phyloP scores from a whole-genome alignment of 495 filamentous ascomycete species.

The Sabuloglossum arenarium region DNA sequence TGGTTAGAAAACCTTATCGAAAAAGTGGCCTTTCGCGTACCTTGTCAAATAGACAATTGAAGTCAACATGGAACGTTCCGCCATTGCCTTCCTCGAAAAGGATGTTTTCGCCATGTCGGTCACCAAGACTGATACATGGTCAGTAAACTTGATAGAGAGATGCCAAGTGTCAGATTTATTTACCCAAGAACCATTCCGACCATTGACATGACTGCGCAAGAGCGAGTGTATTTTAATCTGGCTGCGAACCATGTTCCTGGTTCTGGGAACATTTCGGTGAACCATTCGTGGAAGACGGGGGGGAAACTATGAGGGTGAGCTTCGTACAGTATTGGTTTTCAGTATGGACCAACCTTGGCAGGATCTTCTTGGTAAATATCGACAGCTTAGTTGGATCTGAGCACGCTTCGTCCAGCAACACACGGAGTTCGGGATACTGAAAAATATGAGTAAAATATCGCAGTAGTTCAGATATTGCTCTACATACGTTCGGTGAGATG shows the following conservation, averaged over 20 bases:
- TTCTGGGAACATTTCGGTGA: conserved; percentile 82
- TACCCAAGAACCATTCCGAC: conserved; percentile 79
- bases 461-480: not conserved
- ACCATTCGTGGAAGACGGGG: conserved; percentile 80
- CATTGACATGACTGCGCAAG: conserved; percentile 94
- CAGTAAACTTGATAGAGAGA: conserved; percentile 1
- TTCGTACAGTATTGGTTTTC: conserved; percentile 4
- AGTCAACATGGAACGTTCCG: conserved; percentile 92
- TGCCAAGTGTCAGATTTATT: not conserved
- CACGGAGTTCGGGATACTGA: conserved; percentile 36
- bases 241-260: conserved; percentile 82
- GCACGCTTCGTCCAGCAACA: conserved; percentile 35
- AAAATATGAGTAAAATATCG: conserved; percentile 3
- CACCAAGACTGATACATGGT: conserved; percentile 38
- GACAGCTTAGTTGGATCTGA: conserved; percentile 28
- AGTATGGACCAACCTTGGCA: conserved; percentile 11
- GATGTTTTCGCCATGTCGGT: conserved; percentile 97
- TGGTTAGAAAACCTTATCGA: not conserved
- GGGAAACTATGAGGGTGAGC: conserved; percentile 35
- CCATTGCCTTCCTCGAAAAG: conserved; percentile 87
- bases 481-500: conserved; percentile 29
- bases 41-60: conserved; percentile 99
- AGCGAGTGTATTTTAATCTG: conserved; percentile 76
- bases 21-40: not conserved
- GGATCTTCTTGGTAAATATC: conserved; percentile 49